Base-by-base conservation (phyloP, 1,284 basidiomycete species). In the Singerocomus rubriflavus region DNA sequence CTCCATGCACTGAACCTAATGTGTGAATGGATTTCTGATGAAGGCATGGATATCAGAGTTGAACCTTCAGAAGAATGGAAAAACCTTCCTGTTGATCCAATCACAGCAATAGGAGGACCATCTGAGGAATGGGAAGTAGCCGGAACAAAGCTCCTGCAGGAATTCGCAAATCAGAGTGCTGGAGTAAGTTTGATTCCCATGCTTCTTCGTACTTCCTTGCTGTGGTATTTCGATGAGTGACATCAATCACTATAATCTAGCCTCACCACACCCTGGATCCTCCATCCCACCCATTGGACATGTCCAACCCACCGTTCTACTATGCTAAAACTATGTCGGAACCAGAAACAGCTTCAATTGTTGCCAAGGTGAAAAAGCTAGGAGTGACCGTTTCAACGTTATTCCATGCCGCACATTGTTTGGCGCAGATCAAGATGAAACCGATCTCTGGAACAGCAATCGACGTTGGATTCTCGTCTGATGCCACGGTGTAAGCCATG, bases 21-120 rank as follows among this genome's bases (percentile, higher is more conserved):
- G 59, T 64, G 43, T n/a, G 57, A 54, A 52, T 61, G 59, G 61
- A 64, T 61, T 0, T 64, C 61, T 17, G 48, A 32, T 4, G 39
- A 44, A 5, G 61, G 61, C 0, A 45, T 62, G 38, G 50, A 57
- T 5, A 39, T 61, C 37, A 35, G 0, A 7, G 44, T 64, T 2
- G 36, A 53, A 1, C 49, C 40, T 34, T 50, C 14, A 1, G 47
- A 63, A 27, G 59, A 63, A 32, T 61, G 59, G 61, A 61, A 41
- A 41, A 59, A 63, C 34, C 56, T 61, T 21, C 52, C 61, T 0
- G 61, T 57, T 7, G 61, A 63, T 37, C 59, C 59, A 2, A 44
- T 61, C 10, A 47, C 51, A 7, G 61, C 59, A 3, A 63, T 44
- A 0, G 59, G 59, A 17, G 59, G 61, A 1, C 44, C 29, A 6